phyloP scores from a whole-genome alignment of 2,329 filamentous ascomycete genomes.

The Diaporthe eres region DNA sequence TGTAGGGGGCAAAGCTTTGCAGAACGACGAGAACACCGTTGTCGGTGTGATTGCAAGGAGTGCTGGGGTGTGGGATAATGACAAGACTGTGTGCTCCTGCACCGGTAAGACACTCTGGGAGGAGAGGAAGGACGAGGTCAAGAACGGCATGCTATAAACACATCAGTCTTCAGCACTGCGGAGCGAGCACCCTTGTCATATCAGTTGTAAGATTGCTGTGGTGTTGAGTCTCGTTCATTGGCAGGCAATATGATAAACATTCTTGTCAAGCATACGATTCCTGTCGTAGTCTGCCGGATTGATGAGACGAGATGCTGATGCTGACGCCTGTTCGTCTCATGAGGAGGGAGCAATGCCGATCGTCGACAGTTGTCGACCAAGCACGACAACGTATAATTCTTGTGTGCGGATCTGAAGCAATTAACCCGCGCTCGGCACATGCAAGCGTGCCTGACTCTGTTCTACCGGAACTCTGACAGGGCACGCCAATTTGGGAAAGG shows the following conservation, averaged over 20 bases:
- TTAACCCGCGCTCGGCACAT: too few relatives aligned
- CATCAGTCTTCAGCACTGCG: background rate
- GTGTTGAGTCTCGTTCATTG: background rate
- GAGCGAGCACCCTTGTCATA: too few relatives aligned
- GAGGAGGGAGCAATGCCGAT: background rate
- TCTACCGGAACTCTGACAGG: background rate
- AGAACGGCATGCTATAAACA: slow-evolving; percentile 87
- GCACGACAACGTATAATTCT: background rate
- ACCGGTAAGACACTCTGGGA: slow-evolving; percentile 99
- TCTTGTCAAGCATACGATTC: background rate
- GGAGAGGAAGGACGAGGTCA: slow-evolving; percentile 90
- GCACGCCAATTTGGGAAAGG: background rate
- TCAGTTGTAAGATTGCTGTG: slow-evolving; percentile 4
- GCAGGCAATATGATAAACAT: background rate
- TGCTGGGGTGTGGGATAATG: slow-evolving; percentile 98
- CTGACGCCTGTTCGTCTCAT: background rate
- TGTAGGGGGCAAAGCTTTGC: slow-evolving; percentile 67
- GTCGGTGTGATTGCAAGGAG: slow-evolving; percentile 95
- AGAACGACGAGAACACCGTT: slow-evolving; percentile 86
- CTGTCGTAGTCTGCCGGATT: background rate
- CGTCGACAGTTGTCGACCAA: background rate
- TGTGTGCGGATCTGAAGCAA: background rate
- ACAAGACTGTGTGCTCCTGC: slow-evolving; percentile 98
- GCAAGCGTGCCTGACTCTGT: background rate
- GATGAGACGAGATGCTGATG: background rate